Evolutionary conservation across 1,284 basidiomycete species (phyloP).

Genomic region (Sphaerobolus stellatus): DNA sequence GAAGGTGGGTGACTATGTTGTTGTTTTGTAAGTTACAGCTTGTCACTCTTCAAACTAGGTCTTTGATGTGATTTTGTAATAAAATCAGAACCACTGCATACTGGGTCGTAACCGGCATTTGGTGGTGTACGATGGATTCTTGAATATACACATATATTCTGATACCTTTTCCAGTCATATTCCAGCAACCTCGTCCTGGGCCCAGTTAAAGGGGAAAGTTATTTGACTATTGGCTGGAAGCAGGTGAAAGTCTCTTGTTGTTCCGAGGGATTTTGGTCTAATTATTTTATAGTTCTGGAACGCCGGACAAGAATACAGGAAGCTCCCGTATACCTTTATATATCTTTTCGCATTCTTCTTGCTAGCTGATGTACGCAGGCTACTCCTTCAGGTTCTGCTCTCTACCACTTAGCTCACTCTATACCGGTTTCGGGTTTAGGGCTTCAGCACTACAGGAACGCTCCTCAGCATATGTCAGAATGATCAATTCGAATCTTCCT

Average conservation of each 20-base stretch:
- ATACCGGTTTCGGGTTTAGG: slow-evolving; percentile 38
- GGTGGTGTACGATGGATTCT: slow-evolving; percentile 63
- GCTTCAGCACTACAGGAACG: slow-evolving; percentile 76
- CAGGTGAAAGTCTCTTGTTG: slow-evolving; percentile 48
- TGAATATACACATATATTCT: background rate
- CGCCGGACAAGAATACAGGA: slow-evolving; percentile 66
- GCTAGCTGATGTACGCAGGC: slow-evolving; percentile 67
- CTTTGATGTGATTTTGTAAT: background rate
- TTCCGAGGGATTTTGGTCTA: background rate
- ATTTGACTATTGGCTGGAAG: slow-evolving; percentile 79
- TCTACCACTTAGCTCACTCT: slow-evolving; percentile 1
- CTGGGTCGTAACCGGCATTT: slow-evolving; percentile 74
- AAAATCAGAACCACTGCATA: slow-evolving; percentile 61
- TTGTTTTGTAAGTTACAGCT: slow-evolving; percentile 53
- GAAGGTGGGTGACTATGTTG: slow-evolving; percentile 68
- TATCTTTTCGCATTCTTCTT: slow-evolving; percentile 78
- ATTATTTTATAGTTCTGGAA: slow-evolving; percentile 55
- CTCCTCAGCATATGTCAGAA: slow-evolving; percentile 78
- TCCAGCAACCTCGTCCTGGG: slow-evolving; percentile 72
- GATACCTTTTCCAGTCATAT: slow-evolving; percentile 53
- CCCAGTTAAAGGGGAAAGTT: slow-evolving; percentile 66
- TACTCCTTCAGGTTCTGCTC: too few relatives aligned
- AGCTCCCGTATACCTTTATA: slow-evolving; percentile 72
- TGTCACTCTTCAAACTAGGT: background rate
- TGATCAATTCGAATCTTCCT: slow-evolving; percentile 69